Evolutionary conservation across 768 basidiomycete species (phyloP).

Genomic region (Hortiboletus campestris): DNA sequence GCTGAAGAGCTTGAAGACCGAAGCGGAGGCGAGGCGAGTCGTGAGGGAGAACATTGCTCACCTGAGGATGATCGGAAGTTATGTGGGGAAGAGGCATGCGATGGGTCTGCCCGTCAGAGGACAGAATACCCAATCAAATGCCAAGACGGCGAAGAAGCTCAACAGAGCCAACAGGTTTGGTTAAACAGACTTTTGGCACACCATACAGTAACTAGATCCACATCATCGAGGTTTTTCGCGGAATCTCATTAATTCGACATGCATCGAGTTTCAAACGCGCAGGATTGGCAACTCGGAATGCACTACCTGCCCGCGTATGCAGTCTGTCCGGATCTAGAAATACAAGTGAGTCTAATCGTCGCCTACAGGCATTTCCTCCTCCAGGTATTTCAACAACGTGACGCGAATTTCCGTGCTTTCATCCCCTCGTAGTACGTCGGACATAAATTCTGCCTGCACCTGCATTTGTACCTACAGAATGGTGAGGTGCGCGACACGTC

Average conservation of each 20-base stretch:
- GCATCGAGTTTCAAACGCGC: neutral
- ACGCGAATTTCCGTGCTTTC: conserved; percentile 94
- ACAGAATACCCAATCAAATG: conserved; percentile 89
- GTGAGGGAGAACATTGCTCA: conserved; percentile 91
- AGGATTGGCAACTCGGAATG: neutral
- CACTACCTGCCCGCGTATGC: neutral
- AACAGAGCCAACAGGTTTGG: conserved; percentile 74
- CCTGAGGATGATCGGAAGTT: conserved; percentile 90
- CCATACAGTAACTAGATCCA: conserved; percentile 13
- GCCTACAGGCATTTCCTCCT: conserved; percentile 93
- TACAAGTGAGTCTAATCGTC: conserved; percentile 64
- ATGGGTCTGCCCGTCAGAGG: conserved; percentile 93
- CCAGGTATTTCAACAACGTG: conserved; percentile 83
- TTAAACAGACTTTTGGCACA: conserved; percentile 19
- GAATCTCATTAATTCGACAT: conserved; percentile 1
- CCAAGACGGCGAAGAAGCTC: conserved; percentile 85
- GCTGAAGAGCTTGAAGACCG: conserved; percentile 75
- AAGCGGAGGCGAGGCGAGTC: conserved; percentile 79
- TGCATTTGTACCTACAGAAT: conserved; percentile 86
- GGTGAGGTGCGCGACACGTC: conserved; percentile 13
- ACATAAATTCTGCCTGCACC: conserved; percentile 84
- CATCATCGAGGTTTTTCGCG: neutral
- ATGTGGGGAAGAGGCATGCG: conserved; percentile 89
- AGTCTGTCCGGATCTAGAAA: conserved; percentile 6
- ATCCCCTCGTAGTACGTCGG: conserved; percentile 89